Evolutionary conservation across 164 flowering plant genomes (phyloP), one percentile per base, ranked within the genome.

Genomic region (Annona squamosa): DNA sequence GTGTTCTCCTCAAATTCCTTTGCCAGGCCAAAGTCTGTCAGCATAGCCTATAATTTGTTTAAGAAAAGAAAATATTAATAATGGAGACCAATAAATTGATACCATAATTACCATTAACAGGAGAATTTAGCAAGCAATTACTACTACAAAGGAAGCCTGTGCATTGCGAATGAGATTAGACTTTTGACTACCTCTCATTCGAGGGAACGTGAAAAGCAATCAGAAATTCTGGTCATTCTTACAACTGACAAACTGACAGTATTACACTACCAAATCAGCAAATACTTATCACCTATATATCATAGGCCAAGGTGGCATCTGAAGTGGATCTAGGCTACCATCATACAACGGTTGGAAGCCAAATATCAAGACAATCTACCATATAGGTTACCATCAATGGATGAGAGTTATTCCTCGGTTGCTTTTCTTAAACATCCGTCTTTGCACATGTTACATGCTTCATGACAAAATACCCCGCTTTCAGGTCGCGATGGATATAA

Each of bases 1-100:
- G 88, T 84, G 72, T 82, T 90, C 76, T 84, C 96, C 3, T 87
- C 92, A 64, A 92, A 86, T 84, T 91, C 78, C 76, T 94, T 94
- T 70, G 99, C 97, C 67, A 92, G 81, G 16, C 99, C 99, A 85
- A 94, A 94, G 78, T 92, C 99, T 72, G 99, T 94, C 79, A 94
- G 78, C 90, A 89, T 84, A 3, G 81, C 96, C 98, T 93, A 65
- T 26, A 26, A 72, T 52, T 16, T 9, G 2, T 9, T 9, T 16
- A 67, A 10, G 43, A 9, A 13, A 42, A 9, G 48, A 10, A 44
- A 16, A 66, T 42, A 66, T 19, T 42, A 44, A 42, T 1, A 44
- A 44, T 26, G 37, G 37, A 16, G 59, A 52, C 59, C 59, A 52
- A 3, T 10, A 59, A 78, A 42, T 42, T 2, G 1, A 26, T 26